Evolutionary conservation across 2,329 filamentous ascomycete species (phyloP).

Genomic region (Colletotrichum gloeosporioides): DNA sequence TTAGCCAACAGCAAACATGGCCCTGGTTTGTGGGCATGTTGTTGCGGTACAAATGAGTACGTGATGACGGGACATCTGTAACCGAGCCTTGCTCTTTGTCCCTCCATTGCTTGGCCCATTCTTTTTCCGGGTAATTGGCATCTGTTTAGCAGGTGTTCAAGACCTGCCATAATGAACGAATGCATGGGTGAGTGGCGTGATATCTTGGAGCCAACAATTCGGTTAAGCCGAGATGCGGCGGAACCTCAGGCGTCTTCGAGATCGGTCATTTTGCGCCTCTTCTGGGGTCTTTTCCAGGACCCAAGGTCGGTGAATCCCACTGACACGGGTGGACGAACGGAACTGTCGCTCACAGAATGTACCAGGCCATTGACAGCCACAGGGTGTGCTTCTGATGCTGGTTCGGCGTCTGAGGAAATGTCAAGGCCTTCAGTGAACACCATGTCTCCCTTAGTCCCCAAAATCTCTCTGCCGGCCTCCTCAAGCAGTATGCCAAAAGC

Average conservation of each 20-base stretch:
- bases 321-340: neutral
- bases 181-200: neutral
- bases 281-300: slow-evolving; percentile 17
- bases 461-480: slow-evolving; percentile 65
- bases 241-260: neutral
- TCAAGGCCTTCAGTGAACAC: slow-evolving; percentile 69
- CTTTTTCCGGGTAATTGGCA: neutral
- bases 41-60: neutral
- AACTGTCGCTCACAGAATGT: neutral
- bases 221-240: neutral
- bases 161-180: neutral
- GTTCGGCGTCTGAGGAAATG: slow-evolving; percentile 15
- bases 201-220: neutral
- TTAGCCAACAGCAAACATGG: neutral
- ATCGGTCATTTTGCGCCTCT: slow-evolving; percentile 21
- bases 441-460: slow-evolving; percentile 72
- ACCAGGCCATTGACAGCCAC: neutral
- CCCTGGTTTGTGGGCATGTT: neutral
- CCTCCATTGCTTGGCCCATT: neutral
- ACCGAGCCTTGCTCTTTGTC: neutral
- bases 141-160: neutral
- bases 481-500: slow-evolving; percentile 79
- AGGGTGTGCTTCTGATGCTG: neutral
- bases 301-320: slow-evolving; percentile 10
- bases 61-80: neutral